Conservation (phyloP, 2,329 filamentous ascomycete species). For the Phialocephala sp. region DNA sequence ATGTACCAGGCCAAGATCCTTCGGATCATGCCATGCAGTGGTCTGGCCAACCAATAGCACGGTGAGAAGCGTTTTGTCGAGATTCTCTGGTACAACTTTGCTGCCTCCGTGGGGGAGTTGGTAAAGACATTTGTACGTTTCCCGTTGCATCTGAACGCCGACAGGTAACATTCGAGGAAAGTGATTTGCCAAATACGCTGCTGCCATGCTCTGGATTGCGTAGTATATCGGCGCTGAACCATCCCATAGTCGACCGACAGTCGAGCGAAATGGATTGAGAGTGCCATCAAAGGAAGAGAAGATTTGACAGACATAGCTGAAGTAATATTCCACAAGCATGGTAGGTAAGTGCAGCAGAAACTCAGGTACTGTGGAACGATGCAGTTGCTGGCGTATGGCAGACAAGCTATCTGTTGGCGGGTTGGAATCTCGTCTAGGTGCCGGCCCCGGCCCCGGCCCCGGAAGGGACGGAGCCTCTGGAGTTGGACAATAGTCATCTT, state of each 20-base stretch:
- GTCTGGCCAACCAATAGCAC: slow-evolving; percentile 64
- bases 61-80: slow-evolving; percentile 61
- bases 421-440: slow-evolving; percentile 20
- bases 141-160: slow-evolving; percentile 55
- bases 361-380: slow-evolving; percentile 37
- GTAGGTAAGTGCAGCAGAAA: slow-evolving; percentile 48
- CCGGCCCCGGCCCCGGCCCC: neutral
- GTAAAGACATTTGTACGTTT: slow-evolving; percentile 39
- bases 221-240: slow-evolving; percentile 64
- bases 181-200: slow-evolving; percentile 63
- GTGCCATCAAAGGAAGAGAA: slow-evolving; percentile 70
- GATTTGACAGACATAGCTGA: slow-evolving; percentile 64
- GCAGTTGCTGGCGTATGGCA: slow-evolving; percentile 38
- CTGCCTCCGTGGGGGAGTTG: slow-evolving; percentile 56
- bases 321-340: slow-evolving; percentile 66
- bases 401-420: slow-evolving; percentile 35
- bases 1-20: slow-evolving; percentile 53
- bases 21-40: slow-evolving; percentile 64
- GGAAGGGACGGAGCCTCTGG: neutral
- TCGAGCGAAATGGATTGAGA: slow-evolving; percentile 65
- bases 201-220: slow-evolving; percentile 68
- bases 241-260: slow-evolving; percentile 61
- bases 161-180: slow-evolving; percentile 58
- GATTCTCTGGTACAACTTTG: slow-evolving; percentile 52
- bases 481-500: neutral